Base-by-base conservation (phyloP, 1,284 basidiomycete species). In the Microbotryum saponariae region DNA sequence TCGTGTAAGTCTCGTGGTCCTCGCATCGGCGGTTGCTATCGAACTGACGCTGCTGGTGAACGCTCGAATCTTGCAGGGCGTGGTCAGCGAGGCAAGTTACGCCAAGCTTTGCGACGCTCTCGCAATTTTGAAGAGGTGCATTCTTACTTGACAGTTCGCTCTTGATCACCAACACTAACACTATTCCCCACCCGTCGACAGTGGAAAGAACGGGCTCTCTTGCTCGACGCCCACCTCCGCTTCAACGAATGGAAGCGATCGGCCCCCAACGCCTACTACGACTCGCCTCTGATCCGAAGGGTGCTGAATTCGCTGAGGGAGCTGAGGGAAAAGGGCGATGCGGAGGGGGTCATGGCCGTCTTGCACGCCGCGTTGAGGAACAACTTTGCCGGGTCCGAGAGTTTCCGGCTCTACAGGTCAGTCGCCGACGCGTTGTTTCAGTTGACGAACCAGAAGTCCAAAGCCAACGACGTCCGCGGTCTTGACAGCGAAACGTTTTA, bases 351-450 rank as follows among this genome's bases (percentile, higher is more conserved):
- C 54, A 82, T 94, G 59, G 91, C 89, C 16, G 89, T 97, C 0
- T 78, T 99, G 44, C 91, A 96, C 71, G 88, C 92, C 1, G 97
- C 91, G 72, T 81, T 97, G 51, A 82, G 92, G 59, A 85, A 85
- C 56, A 97, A 97, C 76, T 99, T 97, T 79, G 96, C 90, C 10
- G 96, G 91, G 0, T 85, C 91, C 0, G 94, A 97, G 76, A 91
- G 89, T 55, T 78, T 87, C 62, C 85, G 90, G 71, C 78, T 97
- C 58, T 97, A 97, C 74, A 91, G 81, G 90, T 86, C 73, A 73
- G 79, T 72, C 65, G 25, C 71, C 71, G 56, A 10, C 12, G 21
- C 21, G 21, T 23, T 50, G 48, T 4, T 50, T 31, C 37, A 23
- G 21, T 18, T 6, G n/a, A 25, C 20, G 21, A 25, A 29, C 9